A percentile compares a stretch with the other conserved stretches of the same genome.
phyloP scores from a whole-genome alignment of 139 green algal species.

The Chlorella vulgaris region DNA sequence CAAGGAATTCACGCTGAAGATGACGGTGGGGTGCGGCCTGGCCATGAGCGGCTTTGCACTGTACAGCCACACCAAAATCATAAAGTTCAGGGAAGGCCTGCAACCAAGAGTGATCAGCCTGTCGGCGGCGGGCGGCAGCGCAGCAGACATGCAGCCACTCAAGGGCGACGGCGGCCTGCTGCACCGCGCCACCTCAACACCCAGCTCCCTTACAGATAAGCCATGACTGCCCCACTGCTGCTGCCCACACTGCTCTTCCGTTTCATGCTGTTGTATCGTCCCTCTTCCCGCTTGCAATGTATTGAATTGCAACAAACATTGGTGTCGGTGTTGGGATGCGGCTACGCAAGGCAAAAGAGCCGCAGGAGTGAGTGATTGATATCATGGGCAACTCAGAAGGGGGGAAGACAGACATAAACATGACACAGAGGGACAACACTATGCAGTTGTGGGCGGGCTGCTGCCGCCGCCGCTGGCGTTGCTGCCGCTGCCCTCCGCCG shows the following conservation, averaged over 20 bases:
- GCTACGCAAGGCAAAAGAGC: too few relatives aligned
- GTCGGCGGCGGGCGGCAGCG: slow-evolving; percentile 1
- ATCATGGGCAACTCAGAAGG: not conserved
- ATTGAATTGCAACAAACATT: too few relatives aligned
- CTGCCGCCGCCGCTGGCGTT: too few relatives aligned
- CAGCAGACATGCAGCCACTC: not conserved
- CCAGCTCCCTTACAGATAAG: not conserved
- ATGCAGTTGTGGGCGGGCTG: too few relatives aligned
- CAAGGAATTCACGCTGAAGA: slow-evolving; percentile 49
- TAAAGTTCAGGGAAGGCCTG: not conserved
- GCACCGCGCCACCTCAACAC: not conserved
- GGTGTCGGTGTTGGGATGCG: too few relatives aligned
- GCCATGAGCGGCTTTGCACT: slow-evolving; percentile 53
- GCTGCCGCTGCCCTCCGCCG: too few relatives aligned
- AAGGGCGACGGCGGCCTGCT: not conserved
- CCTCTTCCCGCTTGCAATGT: too few relatives aligned
- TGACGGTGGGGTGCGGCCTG: slow-evolving; percentile 43
- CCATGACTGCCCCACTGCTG: not conserved
- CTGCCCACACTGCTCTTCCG: not conserved
- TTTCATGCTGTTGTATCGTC: not conserved
- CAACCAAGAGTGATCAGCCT: slow-evolving; percentile 4
- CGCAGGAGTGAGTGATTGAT: too few relatives aligned
- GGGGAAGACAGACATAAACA: not conserved
- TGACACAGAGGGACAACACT: not conserved
- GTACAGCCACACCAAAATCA: slow-evolving; percentile 3